These are phyloP conservation scores for Cutaneotrichosporon spelunceum DNA, from an alignment of 1,284 basidiomycete genomes.

Conservation along the genomic window DNA sequence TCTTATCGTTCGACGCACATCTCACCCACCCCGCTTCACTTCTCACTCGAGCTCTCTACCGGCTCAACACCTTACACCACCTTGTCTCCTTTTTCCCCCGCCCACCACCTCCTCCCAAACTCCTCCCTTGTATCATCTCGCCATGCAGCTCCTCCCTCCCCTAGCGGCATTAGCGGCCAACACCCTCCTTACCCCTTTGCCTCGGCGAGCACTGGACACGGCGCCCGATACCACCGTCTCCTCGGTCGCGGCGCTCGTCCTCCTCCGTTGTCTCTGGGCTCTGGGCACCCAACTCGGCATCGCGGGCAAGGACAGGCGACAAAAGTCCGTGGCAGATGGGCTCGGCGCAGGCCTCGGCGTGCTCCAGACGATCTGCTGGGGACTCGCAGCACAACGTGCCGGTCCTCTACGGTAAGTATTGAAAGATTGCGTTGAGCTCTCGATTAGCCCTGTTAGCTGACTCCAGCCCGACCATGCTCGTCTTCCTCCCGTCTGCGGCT, in stretches of 20 bases:
- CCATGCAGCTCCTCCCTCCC: not conserved
- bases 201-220: not conserved
- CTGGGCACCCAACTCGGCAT: not conserved
- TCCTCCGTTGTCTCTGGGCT: not conserved
- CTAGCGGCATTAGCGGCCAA: not conserved
- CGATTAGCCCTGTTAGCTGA: not conserved
- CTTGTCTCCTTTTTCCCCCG: not conserved
- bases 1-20: not conserved
- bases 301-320: not conserved
- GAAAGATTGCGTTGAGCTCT: not conserved
- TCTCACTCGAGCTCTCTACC: not conserved
- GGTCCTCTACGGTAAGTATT: conserved; percentile 12
- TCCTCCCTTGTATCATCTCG: not conserved
- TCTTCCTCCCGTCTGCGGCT: not conserved
- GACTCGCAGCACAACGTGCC: not conserved
- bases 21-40: not conserved
- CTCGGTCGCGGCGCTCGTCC: not conserved
- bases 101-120: not conserved
- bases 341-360: not conserved
- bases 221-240: not conserved
- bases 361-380: conserved; percentile 1
- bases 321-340: not conserved
- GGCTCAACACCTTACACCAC: not conserved
- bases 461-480: not conserved
- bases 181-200: not conserved